Conservation (phyloP, 1,139 yeast genomes). For the Debaryomycetaceae sp. region DNA sequence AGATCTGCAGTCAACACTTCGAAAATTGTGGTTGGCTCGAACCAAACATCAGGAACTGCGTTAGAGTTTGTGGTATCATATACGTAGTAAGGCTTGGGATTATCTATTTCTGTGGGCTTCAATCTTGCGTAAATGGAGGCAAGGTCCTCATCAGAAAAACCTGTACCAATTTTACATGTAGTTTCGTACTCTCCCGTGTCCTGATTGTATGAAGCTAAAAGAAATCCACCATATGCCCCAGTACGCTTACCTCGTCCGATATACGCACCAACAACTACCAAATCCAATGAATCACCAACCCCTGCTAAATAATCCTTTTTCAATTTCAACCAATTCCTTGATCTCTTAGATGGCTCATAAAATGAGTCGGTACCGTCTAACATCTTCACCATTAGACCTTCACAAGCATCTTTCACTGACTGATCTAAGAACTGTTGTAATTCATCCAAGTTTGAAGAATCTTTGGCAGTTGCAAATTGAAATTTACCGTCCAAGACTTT, state of each 20-base stretch:
- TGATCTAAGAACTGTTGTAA: conserved; percentile 85
- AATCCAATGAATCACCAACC: conserved; percentile 91
- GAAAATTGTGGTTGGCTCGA: conserved; percentile 82
- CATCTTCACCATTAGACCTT: conserved; percentile 94
- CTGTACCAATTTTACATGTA: conserved; percentile 96
- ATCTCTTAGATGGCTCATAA: conserved; percentile 93
- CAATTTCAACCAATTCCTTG: conserved; percentile 91
- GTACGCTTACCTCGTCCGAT: conserved; percentile 94
- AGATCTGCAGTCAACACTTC: conserved; percentile 95
- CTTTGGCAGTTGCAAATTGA: conserved; percentile 72
- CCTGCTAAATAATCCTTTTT: conserved; percentile 93
- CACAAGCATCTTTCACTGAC: conserved; percentile 87
- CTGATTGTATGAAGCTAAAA: conserved; percentile 83
- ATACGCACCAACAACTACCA: conserved; percentile 93
- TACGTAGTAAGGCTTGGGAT: conserved; percentile 68
- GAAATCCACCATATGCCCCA: conserved; percentile 90
- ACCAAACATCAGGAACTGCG: conserved; percentile 92
- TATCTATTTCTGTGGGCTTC: conserved; percentile 62
- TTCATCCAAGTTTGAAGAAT: conserved; percentile 71
- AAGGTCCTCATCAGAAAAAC: conserved; percentile 85
- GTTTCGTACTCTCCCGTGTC: conserved; percentile 93
- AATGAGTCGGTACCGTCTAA: conserved; percentile 75
- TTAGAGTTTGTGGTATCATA: conserved; percentile 61
- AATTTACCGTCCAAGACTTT: conserved; percentile 71
- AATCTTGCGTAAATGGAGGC: conserved; percentile 56